Conservation (phyloP, 768 basidiomycete species). For the Suillus fuscotomentosus region DNA sequence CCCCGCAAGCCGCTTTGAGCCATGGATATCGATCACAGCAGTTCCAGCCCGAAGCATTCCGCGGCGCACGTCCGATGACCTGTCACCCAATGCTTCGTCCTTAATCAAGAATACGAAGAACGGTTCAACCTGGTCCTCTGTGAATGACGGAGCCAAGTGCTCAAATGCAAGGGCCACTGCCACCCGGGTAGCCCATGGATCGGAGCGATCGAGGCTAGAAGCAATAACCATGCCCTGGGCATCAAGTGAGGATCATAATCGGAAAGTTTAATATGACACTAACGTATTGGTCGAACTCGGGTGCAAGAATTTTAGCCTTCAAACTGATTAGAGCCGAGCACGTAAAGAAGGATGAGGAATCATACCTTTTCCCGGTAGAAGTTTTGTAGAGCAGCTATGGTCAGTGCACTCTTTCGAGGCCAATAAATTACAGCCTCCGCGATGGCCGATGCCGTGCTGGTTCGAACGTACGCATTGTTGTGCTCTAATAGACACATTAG, state of each 20-base stretch:
- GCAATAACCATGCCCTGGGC: slow-evolving; percentile 89
- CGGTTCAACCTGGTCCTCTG: slow-evolving; percentile 53
- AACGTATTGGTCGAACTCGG: slow-evolving; percentile 93
- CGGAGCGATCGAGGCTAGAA: slow-evolving; percentile 78
- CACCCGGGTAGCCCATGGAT: slow-evolving; percentile 85
- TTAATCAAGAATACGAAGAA: slow-evolving; percentile 87
- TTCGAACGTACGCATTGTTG: slow-evolving; percentile 76
- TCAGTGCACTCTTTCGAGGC: slow-evolving; percentile 52
- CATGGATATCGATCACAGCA: slow-evolving; percentile 80
- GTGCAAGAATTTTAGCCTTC: slow-evolving; percentile 81
- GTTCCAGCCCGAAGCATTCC: slow-evolving; percentile 88
- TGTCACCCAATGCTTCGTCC: slow-evolving; percentile 88
- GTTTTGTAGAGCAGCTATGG: slow-evolving; percentile 55
- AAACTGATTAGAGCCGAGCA: not conserved
- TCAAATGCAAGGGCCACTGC: slow-evolving; percentile 72
- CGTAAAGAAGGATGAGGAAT: not conserved
- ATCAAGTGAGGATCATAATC: slow-evolving; percentile 3
- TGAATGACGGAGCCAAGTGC: slow-evolving; percentile 63
- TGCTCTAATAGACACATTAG: slow-evolving; percentile 51
- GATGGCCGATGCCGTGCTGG: slow-evolving; percentile 67
- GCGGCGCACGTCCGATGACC: slow-evolving; percentile 73
- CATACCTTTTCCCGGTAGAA: slow-evolving; percentile 83
- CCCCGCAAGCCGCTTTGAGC: slow-evolving; percentile 63
- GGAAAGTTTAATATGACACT: slow-evolving; percentile 23
- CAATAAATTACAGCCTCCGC: slow-evolving; percentile 74